phyloP scores from a whole-genome alignment of 495 filamentous ascomycete species.

The Staphylotrichum longicolle region DNA sequence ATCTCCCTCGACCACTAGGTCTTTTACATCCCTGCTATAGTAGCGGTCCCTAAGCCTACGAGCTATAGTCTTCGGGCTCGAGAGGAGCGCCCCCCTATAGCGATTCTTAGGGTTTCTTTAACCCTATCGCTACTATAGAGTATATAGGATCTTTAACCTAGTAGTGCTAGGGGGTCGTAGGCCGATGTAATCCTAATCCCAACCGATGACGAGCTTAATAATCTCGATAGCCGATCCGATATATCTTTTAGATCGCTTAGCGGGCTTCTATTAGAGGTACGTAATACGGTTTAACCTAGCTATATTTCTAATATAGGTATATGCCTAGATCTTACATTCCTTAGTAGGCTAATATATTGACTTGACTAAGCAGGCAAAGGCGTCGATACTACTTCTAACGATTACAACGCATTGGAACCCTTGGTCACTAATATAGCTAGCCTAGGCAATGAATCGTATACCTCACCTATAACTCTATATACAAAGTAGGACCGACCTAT shows the following conservation, averaged over 20 bases:
- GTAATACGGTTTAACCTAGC: conserved; percentile 20
- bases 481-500: too few species aligned
- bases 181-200: conserved; percentile 18
- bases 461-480: too few species aligned
- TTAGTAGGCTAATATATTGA: too few species aligned
- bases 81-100: conserved; percentile 17
- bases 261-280: conserved; percentile 17
- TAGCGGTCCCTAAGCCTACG: conserved; percentile 14
- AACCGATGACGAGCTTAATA: conserved; percentile 23
- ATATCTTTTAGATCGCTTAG: conserved; percentile 24
- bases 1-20: conserved; percentile 23
- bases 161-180: conserved; percentile 14
- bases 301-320: conserved; percentile 27
- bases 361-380: too few species aligned
- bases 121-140: conserved; percentile 16
- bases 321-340: background rate
- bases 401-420: too few species aligned
- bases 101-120: conserved; percentile 23
- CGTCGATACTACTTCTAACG: too few species aligned
- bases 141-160: conserved; percentile 16
- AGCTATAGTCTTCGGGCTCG: conserved; percentile 16
- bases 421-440: too few species aligned
- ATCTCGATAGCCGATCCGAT: conserved; percentile 24
- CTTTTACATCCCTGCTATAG: conserved; percentile 21
- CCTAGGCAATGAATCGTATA: too few species aligned